Base-by-base conservation (phyloP, 2,329 filamentous ascomycete species). In the Claviceps purpurea region DNA sequence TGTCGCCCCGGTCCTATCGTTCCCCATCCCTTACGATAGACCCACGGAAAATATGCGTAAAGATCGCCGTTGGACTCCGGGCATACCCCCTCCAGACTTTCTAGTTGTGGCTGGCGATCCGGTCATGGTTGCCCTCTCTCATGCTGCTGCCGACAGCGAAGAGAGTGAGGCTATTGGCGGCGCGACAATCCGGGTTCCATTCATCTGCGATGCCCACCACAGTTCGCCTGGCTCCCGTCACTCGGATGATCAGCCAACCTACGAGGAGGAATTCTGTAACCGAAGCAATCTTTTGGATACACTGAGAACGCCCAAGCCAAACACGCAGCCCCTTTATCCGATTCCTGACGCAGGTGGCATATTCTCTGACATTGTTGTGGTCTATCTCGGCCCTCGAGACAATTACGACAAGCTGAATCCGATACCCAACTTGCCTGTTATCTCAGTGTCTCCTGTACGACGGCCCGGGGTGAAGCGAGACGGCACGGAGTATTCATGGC, bases 181-280 rank as follows among this genome's bases (percentile, higher is more conserved):
- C 4, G 52, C 60, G 34, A 60, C 66, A 49, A 60, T 70, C 41
- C 65, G 69, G 2, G 75, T 87, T 52, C 81, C 83, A 0, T 82
- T 87, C 54, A 78, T 88, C 56, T 87, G 84, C 57, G 78, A 81
- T 51, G 86, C 86, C 47, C 87, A 89, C 67, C 85, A 89, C 64
- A 85, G 84, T 62, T 74, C 84, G 41, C 76, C 85, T 0, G 86
- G 86, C 10, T 86, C 86, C n/a, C 85, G 89, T 62, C 89, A 86
- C 86, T 85, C 89, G 59, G 84, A 76, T 7, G 74, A 74, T 55
- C 73, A 69, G 11, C 64, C 68, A 2, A 70, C 70, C 37, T 71
- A 72, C 55, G 70, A 73, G 68, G 86, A 89, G 66, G 83, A 83
- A 57, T 76, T 90, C 39, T 87, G 85, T 61, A 76, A 85, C 55